Evolutionary conservation across 2,329 filamentous ascomycete genomes (phyloP).

Genomic region (Huntiella abstrusa): DNA sequence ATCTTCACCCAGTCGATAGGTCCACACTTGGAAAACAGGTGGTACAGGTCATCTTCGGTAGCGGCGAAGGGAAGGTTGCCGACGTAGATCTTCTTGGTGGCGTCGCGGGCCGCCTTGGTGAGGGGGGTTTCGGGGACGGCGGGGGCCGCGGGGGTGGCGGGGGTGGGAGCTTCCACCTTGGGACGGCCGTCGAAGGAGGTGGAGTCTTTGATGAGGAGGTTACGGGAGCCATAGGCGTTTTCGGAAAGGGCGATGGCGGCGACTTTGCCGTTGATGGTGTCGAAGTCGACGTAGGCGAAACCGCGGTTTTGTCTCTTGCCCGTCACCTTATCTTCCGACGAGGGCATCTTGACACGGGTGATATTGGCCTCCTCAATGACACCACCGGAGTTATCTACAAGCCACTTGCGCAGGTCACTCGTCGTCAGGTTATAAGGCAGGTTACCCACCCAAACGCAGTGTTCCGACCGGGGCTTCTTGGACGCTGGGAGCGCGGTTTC

Average conservation of each 20-base stretch:
- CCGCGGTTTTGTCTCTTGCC: constrained; percentile 49
- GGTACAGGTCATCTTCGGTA: constrained; percentile 59
- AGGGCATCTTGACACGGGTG: constrained; percentile 65
- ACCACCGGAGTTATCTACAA: constrained; percentile 53
- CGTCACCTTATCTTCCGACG: constrained; percentile 14
- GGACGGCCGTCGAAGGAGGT: constrained; percentile 84
- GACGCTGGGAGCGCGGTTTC: not conserved
- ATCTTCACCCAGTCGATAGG: constrained; percentile 67
- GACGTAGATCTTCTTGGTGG: constrained; percentile 72
- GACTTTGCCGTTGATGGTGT: constrained; percentile 46
- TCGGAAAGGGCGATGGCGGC: constrained; percentile 79
- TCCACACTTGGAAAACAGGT: constrained; percentile 74
- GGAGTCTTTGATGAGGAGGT: constrained; percentile 81
- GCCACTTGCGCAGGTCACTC: constrained; percentile 56
- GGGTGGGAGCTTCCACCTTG: constrained; percentile 11
- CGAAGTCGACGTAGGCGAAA: constrained; percentile 91
- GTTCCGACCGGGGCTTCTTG: constrained; percentile 47
- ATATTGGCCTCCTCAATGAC: constrained; percentile 50
- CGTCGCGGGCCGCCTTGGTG: constrained; percentile 29
- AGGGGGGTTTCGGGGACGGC: constrained; percentile 16
- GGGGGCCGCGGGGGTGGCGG: constrained; percentile 13
- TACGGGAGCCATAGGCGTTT: constrained; percentile 54
- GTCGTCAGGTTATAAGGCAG: constrained; percentile 67
- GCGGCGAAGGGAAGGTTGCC: constrained; percentile 74
- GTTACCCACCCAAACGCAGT: constrained; percentile 93